A percentile compares a stretch with the other conserved stretches of the same genome.
Evolutionary conservation across 805 yeast species (phyloP).

Genomic region (Hanseniaspora singularis): DNA sequence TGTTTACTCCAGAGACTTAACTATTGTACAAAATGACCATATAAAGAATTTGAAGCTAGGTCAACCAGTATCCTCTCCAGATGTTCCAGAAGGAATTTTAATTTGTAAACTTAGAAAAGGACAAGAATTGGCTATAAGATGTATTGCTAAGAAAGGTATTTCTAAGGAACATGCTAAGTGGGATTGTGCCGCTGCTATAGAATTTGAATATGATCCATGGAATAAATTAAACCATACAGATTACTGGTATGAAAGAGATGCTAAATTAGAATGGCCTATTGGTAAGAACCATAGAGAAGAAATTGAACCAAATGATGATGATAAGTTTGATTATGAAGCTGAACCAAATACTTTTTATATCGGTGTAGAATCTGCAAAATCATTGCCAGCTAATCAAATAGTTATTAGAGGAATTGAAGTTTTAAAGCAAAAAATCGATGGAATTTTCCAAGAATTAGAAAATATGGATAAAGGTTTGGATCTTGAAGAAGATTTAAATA

Average conservation of each 20-base stretch:
- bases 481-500: conserved; percentile 83
- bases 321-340: conserved; percentile 72
- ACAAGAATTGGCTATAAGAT: conserved; percentile 77
- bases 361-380: conserved; percentile 87
- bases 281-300: conserved; percentile 86
- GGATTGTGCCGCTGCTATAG: conserved; percentile 93
- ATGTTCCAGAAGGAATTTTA: conserved; percentile 69
- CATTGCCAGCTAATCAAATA: conserved; percentile 78
- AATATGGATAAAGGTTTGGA: conserved; percentile 53
- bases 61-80: conserved; percentile 72
- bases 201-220: conserved; percentile 98
- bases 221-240: conserved; percentile 92
- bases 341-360: conserved; percentile 71
- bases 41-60: conserved; percentile 42
- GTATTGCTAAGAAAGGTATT: conserved; percentile 95
- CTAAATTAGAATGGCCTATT: conserved; percentile 87
- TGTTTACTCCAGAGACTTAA: conserved; percentile 75
- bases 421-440: conserved; percentile 81
- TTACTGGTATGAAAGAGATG: conserved; percentile 87
- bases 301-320: conserved; percentile 84
- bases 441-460: conserved; percentile 61
- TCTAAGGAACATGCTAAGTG: conserved; percentile 98
- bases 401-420: conserved; percentile 74
- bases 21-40: conserved; percentile 32
- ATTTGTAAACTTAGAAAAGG: conserved; percentile 83